Base-by-base conservation (phyloP, 345 rosid genomes). In the Mangifera indica region DNA sequence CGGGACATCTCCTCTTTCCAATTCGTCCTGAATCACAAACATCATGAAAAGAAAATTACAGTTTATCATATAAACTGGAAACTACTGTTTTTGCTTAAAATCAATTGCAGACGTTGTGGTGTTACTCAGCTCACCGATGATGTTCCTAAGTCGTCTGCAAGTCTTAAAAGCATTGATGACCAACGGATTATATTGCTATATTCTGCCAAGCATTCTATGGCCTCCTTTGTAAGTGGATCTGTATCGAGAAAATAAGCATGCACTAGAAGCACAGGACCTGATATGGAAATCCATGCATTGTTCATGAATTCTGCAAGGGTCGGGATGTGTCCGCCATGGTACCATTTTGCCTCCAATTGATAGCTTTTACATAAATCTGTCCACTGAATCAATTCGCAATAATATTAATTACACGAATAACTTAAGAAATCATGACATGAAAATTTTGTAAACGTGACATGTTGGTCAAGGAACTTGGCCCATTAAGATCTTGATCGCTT, bases 101-200 rank as follows among this genome's bases (percentile, higher is more conserved):
- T 46, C 17, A 14, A 12, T 46, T 46, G 11, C 1, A 10, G 17
- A 44, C 1, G 48, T 46, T 46, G 2, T 1, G 3, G 51, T 1
- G 7, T 7, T 37, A 1, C 42, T 14, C 3, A 10, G 15, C 51
- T 46, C 26, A 84, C 88, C 73, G 74, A 15, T 1, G 86, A 81
- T 26, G 90, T 87, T 54, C 78, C 88, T 4, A 86, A 63, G 74
- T 86, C 88, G 57, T 84, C 55, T 0, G 77, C 71, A 12, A 84
- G 75, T 34, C 85, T 77, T 22, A 78, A 24, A 72, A 79, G 63
- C 32, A 69, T 60, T 26, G 88, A 82, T 2, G 84, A 73, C 24
- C 66, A 72, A 6, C 52, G 63, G 58, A 78, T 51, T 10, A 74
- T 4, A 1, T 64, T 45, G 6, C 40, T 70, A 56, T 71, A 63